phyloP scores from a whole-genome alignment of 2,329 filamentous ascomycete species.

The Fusarium napiforme region DNA sequence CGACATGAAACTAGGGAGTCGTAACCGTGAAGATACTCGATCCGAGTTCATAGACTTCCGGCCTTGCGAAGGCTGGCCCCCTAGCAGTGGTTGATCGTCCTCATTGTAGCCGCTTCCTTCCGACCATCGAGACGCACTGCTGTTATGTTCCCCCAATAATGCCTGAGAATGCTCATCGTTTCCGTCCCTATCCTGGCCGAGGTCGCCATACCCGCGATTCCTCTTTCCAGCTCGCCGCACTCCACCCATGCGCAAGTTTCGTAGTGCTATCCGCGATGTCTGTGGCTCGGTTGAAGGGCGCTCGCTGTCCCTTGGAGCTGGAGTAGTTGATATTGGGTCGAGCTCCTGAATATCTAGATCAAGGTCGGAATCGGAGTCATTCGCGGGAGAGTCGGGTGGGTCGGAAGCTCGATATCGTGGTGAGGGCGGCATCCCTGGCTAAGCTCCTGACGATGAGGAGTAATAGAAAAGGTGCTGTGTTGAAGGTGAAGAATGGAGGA shows the following conservation, averaged over 20 bases:
- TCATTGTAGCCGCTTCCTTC: constrained; percentile 73
- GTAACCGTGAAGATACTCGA: constrained; percentile 61
- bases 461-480: constrained; percentile 27
- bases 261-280: constrained; percentile 73
- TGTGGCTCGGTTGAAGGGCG: constrained; percentile 53
- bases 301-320: constrained; percentile 48
- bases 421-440: constrained; percentile 67
- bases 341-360: constrained; percentile 85
- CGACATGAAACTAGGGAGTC: constrained; percentile 76
- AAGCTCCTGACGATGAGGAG: constrained; percentile 22
- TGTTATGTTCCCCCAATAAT: constrained; percentile 72
- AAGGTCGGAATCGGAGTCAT: constrained; percentile 80
- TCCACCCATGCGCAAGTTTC: constrained; percentile 75
- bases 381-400: constrained; percentile 71
- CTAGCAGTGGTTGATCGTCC: constrained; percentile 76
- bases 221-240: constrained; percentile 67
- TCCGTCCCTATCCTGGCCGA: constrained; percentile 66
- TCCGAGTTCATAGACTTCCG: constrained; percentile 46
- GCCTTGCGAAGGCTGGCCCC: constrained; percentile 49
- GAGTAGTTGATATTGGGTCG: constrained; percentile 67
- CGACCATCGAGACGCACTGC: constrained; percentile 65
- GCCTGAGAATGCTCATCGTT: constrained; percentile 74
- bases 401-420: constrained; percentile 64
- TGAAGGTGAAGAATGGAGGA: constrained; percentile 27
- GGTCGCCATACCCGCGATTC: constrained; percentile 67